phyloP scores from a whole-genome alignment of 2,329 filamentous ascomycete genomes.

The Remersonia thermophila region DNA sequence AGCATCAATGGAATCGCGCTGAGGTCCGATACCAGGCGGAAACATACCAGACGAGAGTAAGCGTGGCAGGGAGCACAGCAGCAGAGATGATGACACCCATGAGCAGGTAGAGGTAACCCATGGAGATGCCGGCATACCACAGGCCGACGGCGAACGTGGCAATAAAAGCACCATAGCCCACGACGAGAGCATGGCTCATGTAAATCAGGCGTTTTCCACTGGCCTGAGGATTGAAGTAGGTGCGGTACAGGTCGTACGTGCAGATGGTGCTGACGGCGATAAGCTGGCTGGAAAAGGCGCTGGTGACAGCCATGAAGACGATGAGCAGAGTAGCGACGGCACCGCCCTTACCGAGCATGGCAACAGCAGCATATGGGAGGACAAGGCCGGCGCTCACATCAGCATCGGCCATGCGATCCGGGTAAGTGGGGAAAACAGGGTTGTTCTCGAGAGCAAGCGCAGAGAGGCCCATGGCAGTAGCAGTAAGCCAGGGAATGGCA shows the following conservation, averaged over 20 bases:
- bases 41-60: slow-evolving; percentile 58
- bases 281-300: slow-evolving; percentile 67
- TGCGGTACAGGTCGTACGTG: slow-evolving; percentile 81
- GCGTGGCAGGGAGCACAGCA: slow-evolving; percentile 69
- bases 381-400: slow-evolving; percentile 78
- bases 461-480: slow-evolving; percentile 77
- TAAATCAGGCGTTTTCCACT: slow-evolving; percentile 66
- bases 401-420: slow-evolving; percentile 54
- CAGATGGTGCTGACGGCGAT: slow-evolving; percentile 81
- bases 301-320: slow-evolving; percentile 84
- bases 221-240: slow-evolving; percentile 69
- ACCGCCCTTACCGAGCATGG: slow-evolving; percentile 68
- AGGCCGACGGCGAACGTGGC: slow-evolving; percentile 67
- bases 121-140: slow-evolving; percentile 61
- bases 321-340: slow-evolving; percentile 68
- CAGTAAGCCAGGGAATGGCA: slow-evolving; percentile 80
- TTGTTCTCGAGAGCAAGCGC: slow-evolving; percentile 68
- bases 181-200: slow-evolving; percentile 63
- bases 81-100: slow-evolving; percentile 88
- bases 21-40: neutral
- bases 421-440: slow-evolving; percentile 60
- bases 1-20: neutral
- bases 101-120: slow-evolving; percentile 71
- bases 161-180: slow-evolving; percentile 61
- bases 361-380: slow-evolving; percentile 73